Evolutionary conservation across 2,329 filamentous ascomycete species (phyloP).

Genomic region (Xylaria sp.): DNA sequence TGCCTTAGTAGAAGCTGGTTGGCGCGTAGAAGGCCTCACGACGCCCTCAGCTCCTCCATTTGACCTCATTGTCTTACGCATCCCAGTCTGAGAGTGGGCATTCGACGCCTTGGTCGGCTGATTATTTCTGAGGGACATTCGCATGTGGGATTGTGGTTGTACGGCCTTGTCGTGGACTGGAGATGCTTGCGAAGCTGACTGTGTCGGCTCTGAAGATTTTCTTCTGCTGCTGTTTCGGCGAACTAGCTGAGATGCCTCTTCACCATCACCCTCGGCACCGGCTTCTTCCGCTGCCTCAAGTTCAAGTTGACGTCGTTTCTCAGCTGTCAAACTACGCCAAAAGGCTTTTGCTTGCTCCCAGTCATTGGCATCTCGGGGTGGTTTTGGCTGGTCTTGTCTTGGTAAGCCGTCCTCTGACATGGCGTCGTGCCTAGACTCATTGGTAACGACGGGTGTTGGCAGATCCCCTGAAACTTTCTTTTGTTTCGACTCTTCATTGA

Average conservation of each 20-base stretch:
- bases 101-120: slow-evolving; percentile 38
- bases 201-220: slow-evolving; percentile 55
- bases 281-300: slow-evolving; percentile 66
- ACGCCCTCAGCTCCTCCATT: slow-evolving; percentile 25
- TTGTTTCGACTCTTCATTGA: slow-evolving; percentile 58
- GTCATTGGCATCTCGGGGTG: slow-evolving; percentile 54
- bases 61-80: slow-evolving; percentile 50
- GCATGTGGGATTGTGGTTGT: slow-evolving; percentile 52
- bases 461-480: slow-evolving; percentile 34
- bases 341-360: slow-evolving; percentile 77
- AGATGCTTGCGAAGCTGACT: slow-evolving; percentile 13
- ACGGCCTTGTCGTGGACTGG: slow-evolving; percentile 38
- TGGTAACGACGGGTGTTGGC: background rate
- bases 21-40: slow-evolving; percentile 23
- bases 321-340: slow-evolving; percentile 73
- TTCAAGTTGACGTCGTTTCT: slow-evolving; percentile 72
- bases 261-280: slow-evolving; percentile 59
- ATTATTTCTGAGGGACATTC: slow-evolving; percentile 60
- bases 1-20: slow-evolving; percentile 27
- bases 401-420: slow-evolving; percentile 32
- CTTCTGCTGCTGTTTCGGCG: slow-evolving; percentile 51
- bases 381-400: slow-evolving; percentile 6
- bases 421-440: slow-evolving; percentile 33
- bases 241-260: slow-evolving; percentile 49
- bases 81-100: slow-evolving; percentile 35